Conservation (phyloP, 1,139 yeast species). For the Yamadazyma aaseri region DNA sequence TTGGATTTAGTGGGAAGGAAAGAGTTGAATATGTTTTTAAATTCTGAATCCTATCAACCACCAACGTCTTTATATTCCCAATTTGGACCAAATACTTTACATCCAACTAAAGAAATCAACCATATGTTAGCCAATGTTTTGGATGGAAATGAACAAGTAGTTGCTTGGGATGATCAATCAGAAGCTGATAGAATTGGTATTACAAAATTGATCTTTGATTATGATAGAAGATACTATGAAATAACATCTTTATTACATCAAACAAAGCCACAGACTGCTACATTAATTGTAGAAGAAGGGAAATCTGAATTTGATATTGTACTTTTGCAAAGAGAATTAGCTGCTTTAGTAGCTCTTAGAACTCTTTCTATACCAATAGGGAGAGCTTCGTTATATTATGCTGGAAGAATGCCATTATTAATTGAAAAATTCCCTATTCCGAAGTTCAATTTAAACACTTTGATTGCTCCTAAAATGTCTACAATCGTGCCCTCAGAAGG, state of each 20-base stretch:
- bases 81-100: slow-evolving; percentile 9
- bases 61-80: slow-evolving; percentile 18
- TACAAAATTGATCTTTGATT: slow-evolving; percentile 70
- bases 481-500: slow-evolving; percentile 63
- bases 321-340: slow-evolving; percentile 59
- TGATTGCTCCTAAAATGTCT: slow-evolving; percentile 65
- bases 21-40: slow-evolving; percentile 49
- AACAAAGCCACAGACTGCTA: slow-evolving; percentile 59
- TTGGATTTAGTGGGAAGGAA: slow-evolving; percentile 65
- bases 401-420: slow-evolving; percentile 72
- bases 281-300: slow-evolving; percentile 33
- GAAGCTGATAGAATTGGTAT: slow-evolving; percentile 66
- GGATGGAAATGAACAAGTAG: slow-evolving; percentile 46
- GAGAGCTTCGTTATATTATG: slow-evolving; percentile 68
- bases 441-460: slow-evolving; percentile 65
- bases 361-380: slow-evolving; percentile 79
- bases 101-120: slow-evolving; percentile 41
- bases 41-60: slow-evolving; percentile 17
- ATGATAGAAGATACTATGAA: slow-evolving; percentile 79
- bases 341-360: slow-evolving; percentile 63
- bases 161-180: slow-evolving; percentile 66
- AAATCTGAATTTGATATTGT: slow-evolving; percentile 57
- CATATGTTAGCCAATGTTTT: slow-evolving; percentile 46
- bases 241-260: slow-evolving; percentile 70
- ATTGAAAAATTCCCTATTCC: slow-evolving; percentile 87